Base-by-base conservation (phyloP, 371 early-diverging fungal species). In the Mycotypha africana region DNA sequence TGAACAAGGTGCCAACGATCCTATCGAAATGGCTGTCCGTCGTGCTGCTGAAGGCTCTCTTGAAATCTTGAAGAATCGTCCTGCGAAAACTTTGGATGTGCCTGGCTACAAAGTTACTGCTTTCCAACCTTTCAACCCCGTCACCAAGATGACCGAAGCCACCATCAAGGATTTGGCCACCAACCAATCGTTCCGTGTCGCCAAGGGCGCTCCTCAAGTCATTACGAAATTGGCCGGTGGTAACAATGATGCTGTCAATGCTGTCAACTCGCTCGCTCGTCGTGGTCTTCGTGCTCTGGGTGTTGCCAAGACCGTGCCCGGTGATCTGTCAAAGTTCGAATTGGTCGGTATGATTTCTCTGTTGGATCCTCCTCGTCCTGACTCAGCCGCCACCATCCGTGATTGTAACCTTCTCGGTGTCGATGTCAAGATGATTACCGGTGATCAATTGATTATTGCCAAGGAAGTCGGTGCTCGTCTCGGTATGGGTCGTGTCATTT, bases 181-280 rank as follows among this genome's bases (percentile, higher is more conserved):
- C 38, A 76, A 77, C 38, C 76, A 84, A 47, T 62, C 74, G 7
- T 92, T 89, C 78, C 72, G 79, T 51, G 85, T 82, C 25, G 87
- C 89, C 58, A 92, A 92, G 67, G 93, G 93, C 40, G 92, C 93
- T 24, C 93, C 93, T 6, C 92, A 89, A 49, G 89, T 91, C 40
- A 88, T 92, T 43, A 74, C 85, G 49, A 70, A 71, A 50, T 77
- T 92, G 47, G 85, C 79, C 10, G 91, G 90, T 39, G 91, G 87
- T 22, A 74, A 86, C 60, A 76, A 80, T 38, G 81, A 82, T 26
- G 91, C 88, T n/a, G 75, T 79, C 2, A 70, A 42, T 79, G 92
- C 91, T 32, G 94, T 94, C 38, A 85, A 84, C 49, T 62, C 74
- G 50, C 79, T 93, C 54, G 93, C 93, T 17, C 72, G 78, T 37